A percentile compares a stretch with the other conserved stretches of the same genome.
These are phyloP conservation scores for Leccinum sublutescens DNA, from an alignment of 768 basidiomycete genomes.

Conservation along the genomic window DNA sequence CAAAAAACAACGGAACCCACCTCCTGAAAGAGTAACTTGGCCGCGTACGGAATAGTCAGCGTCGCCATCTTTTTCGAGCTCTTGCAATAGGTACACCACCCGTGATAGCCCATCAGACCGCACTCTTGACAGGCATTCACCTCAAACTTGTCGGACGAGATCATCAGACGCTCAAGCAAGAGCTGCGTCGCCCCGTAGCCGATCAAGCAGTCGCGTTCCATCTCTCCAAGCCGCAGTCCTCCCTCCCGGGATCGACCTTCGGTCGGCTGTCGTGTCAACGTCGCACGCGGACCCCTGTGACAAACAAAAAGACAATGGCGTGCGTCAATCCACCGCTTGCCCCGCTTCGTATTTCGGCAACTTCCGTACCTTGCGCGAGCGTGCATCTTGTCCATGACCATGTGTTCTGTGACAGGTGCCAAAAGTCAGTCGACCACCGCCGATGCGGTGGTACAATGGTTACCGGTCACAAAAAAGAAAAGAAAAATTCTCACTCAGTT, in stretches of 20 bases:
- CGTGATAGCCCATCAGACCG: conserved; percentile 91
- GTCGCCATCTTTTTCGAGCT: conserved; percentile 95
- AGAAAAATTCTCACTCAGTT: conserved; percentile 71
- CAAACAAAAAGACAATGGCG: background rate
- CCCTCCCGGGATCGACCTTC: conserved; percentile 98
- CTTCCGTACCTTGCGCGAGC: conserved; percentile 81
- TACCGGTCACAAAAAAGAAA: background rate
- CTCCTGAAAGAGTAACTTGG: conserved; percentile 91
- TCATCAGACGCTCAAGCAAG: conserved; percentile 95
- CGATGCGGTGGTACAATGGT: background rate
- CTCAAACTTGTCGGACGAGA: conserved; percentile 97
- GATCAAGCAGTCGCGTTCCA: conserved; percentile 98
- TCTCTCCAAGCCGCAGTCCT: conserved; percentile 94
- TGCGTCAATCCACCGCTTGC: conserved; percentile 4
- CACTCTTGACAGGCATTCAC: conserved; percentile 94
- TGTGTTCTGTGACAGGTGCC: conserved; percentile 63
- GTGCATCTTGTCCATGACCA: conserved; percentile 99
- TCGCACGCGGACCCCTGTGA: conserved; percentile 88
- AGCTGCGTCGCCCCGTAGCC: conserved; percentile 99
- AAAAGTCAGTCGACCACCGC: conserved; percentile 13
- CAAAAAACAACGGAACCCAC: conserved; percentile 37
- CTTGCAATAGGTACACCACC: conserved; percentile 99
- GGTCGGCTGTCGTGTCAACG: conserved; percentile 94
- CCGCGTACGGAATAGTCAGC: conserved; percentile 94
- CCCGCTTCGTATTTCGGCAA: conserved; percentile 9